A percentile compares a stretch with the other conserved stretches of the same genome.
phyloP scores from a whole-genome alignment of 768 basidiomycete genomes.

The Russula brevipes region DNA sequence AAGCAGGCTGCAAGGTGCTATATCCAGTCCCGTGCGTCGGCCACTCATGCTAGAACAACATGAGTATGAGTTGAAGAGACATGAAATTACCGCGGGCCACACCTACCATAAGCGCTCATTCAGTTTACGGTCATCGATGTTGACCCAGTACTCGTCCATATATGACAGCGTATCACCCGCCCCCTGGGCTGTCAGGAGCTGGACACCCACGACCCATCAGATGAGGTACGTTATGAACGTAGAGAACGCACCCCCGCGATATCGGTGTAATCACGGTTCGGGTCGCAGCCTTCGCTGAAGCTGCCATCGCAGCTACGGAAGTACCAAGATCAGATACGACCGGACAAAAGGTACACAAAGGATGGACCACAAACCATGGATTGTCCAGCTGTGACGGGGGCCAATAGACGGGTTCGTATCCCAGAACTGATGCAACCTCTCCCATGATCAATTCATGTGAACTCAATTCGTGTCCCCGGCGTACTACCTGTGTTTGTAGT shows the following conservation, averaged over 20 bases:
- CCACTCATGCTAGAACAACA: constrained; percentile 54
- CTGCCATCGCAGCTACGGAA: constrained; percentile 51
- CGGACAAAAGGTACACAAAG: neutral
- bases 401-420: constrained; percentile 62
- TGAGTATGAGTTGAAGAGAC: neutral
- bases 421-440: constrained; percentile 51
- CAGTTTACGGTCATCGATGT: constrained; percentile 42
- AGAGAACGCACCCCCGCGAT: constrained; percentile 35
- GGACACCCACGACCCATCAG: neutral
- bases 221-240: neutral
- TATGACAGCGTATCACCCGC: constrained; percentile 53
- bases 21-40: constrained; percentile 54
- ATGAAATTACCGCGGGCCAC: constrained; percentile 21
- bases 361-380: constrained; percentile 49
- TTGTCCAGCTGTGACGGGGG: constrained; percentile 64
- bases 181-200: constrained; percentile 57
- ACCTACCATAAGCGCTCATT: constrained; percentile 70
- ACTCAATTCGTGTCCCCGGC: neutral
- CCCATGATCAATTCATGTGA: neutral
- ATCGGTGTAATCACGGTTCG: constrained; percentile 42
- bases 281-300: constrained; percentile 35
- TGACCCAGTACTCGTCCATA: constrained; percentile 63
- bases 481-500: constrained; percentile 51
- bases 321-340: constrained; percentile 11
- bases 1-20: constrained; percentile 63